Conservation (phyloP, 2,329 filamentous ascomycete genomes). For the Proliferodiscus dingleyae region DNA sequence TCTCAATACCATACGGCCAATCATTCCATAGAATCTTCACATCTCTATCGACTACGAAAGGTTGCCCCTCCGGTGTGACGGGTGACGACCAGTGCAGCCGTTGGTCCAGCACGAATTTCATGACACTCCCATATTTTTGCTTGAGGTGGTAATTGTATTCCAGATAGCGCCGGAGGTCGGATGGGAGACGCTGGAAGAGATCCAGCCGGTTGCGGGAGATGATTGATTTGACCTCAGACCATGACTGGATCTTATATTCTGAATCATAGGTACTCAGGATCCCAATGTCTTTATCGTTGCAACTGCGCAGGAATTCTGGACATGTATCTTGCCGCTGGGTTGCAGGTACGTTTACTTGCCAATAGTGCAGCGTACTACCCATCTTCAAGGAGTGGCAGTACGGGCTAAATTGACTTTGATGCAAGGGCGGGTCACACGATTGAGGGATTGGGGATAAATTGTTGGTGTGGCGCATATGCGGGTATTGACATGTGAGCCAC, state of each 20-base stretch:
- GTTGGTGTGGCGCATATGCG: no score
- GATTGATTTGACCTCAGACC: conserved; percentile 62
- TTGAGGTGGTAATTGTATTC: conserved; percentile 62
- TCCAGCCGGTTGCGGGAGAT: conserved; percentile 65
- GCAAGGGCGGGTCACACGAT: no score
- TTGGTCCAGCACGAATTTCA: conserved; percentile 68
- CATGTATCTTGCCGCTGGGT: conserved; percentile 59
- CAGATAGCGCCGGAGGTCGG: conserved; percentile 72
- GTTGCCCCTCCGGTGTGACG: conserved; percentile 37
- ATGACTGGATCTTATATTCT: conserved; percentile 58
- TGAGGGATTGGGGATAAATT: no score
- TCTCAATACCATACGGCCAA: conserved; percentile 87
- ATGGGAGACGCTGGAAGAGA: conserved; percentile 70
- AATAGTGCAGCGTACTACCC: conserved; percentile 53
- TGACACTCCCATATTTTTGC: conserved; percentile 67
- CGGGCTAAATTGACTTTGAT: not conserved
- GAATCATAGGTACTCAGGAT: conserved; percentile 69
- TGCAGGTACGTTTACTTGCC: conserved; percentile 74
- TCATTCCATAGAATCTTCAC: conserved; percentile 80
- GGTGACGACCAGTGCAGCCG: conserved; percentile 62
- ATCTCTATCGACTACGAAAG: conserved; percentile 40
- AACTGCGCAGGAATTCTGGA: conserved; percentile 62
- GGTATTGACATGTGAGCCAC: no score
- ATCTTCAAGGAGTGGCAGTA: conserved; percentile 11
- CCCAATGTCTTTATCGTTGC: conserved; percentile 61